Evolutionary conservation across 2,329 filamentous ascomycete species (phyloP).

Genomic region (Diaporthe caulivora): DNA sequence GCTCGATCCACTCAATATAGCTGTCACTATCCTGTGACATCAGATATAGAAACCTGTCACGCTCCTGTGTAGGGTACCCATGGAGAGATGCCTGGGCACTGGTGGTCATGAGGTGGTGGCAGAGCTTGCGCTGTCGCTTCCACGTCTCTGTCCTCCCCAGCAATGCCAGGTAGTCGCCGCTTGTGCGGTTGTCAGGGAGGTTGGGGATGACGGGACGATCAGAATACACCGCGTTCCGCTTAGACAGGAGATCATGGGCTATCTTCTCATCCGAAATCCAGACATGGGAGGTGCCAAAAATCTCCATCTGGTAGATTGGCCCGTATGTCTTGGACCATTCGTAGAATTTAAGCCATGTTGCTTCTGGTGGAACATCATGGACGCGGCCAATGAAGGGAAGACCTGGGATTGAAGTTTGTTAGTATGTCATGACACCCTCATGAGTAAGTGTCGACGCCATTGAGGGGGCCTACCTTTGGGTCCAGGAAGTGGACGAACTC

Average conservation of each 20-base stretch:
- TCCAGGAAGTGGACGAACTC: constrained; percentile 47
- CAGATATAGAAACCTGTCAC: constrained; percentile 60
- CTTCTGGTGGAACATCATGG: constrained; percentile 57
- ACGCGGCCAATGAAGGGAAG: constrained; percentile 58
- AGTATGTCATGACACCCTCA: constrained; percentile 8
- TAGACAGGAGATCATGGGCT: constrained; percentile 59
- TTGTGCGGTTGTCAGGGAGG: constrained; percentile 60
- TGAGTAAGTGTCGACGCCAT: too few species aligned
- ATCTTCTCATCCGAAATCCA: constrained; percentile 61
- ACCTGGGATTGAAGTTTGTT: constrained; percentile 47
- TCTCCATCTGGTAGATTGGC: constrained; percentile 60
- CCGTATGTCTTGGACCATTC: constrained; percentile 61
- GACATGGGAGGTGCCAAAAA: constrained; percentile 60
- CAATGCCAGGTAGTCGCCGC: constrained; percentile 60
- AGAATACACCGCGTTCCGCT: constrained; percentile 58
- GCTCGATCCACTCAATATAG: constrained; percentile 60
- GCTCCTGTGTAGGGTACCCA: constrained; percentile 57
- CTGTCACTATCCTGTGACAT: constrained; percentile 54
- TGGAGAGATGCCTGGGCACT: constrained; percentile 53
- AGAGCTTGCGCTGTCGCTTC: constrained; percentile 62
- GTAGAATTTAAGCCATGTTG: constrained; percentile 61
- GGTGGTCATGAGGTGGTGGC: constrained; percentile 57
- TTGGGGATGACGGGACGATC: constrained; percentile 61
- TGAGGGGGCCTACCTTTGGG: constrained; percentile 43
- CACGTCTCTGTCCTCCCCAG: constrained; percentile 58